Evolutionary conservation across 257 asterid species (phyloP).

Genomic region (Nicotiana otophora): DNA sequence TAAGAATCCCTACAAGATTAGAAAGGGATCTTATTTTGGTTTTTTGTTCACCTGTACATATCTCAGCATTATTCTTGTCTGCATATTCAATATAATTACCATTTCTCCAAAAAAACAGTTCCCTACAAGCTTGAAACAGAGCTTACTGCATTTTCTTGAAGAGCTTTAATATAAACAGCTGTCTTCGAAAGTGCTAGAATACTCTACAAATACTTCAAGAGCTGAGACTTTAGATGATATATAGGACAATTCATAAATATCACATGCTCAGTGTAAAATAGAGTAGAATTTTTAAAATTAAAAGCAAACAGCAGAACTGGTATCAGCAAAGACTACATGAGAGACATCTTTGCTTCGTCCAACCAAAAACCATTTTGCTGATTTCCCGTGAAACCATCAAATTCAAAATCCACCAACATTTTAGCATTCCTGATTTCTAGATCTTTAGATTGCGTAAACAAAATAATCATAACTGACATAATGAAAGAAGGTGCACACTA

Average conservation of each 20-base stretch:
- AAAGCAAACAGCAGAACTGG: background rate
- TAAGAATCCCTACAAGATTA: no score
- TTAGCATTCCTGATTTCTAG: background rate
- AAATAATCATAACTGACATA: background rate
- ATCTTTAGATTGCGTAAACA: background rate
- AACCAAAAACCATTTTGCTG: conserved; percentile 2
- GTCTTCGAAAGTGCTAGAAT: background rate
- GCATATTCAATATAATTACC: no score
- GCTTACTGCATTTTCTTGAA: background rate
- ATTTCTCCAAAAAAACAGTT: background rate
- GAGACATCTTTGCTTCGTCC: background rate
- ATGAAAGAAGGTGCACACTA: background rate
- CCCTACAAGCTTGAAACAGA: background rate
- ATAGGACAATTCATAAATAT: background rate
- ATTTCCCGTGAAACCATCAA: background rate
- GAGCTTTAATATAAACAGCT: background rate
- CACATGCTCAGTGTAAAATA: background rate
- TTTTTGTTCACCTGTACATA: no score
- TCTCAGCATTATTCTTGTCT: no score
- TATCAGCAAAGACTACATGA: background rate
- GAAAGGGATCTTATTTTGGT: no score
- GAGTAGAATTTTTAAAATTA: background rate
- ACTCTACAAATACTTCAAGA: background rate
- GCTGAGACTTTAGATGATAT: background rate
- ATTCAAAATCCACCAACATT: background rate